These are phyloP conservation scores for Mycena rebaudengoi DNA, from an alignment of 768 basidiomycete species.

Conservation along the genomic window DNA sequence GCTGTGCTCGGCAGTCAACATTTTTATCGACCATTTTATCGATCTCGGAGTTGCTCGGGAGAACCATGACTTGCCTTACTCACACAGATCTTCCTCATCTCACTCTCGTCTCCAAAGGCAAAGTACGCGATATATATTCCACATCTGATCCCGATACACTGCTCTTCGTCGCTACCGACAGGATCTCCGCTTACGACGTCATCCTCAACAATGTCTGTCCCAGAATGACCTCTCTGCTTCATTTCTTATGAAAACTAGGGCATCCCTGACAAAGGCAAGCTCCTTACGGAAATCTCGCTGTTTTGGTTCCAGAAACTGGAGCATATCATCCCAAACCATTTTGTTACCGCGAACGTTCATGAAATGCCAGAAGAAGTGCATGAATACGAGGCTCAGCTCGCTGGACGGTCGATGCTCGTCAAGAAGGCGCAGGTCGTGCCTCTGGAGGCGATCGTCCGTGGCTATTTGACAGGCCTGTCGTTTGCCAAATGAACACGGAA, in stretches of 20 bases:
- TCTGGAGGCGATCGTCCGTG: slow-evolving; percentile 94
- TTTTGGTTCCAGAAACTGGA: slow-evolving; percentile 94
- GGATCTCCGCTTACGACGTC: slow-evolving; percentile 97
- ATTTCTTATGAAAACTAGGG: slow-evolving; percentile 63
- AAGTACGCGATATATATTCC: slow-evolving; percentile 95
- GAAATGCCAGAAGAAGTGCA: slow-evolving; percentile 86
- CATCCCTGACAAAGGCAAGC: slow-evolving; percentile 91
- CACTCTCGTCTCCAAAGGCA: slow-evolving; percentile 84
- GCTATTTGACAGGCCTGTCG: slow-evolving; percentile 88
- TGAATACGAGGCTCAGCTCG: slow-evolving; percentile 78
- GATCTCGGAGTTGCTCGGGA: too few relatives aligned
- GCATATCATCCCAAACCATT: slow-evolving; percentile 87
- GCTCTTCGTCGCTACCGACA: slow-evolving; percentile 93
- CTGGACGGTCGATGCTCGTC: slow-evolving; percentile 92
- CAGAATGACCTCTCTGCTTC: neutral
- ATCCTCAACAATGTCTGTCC: slow-evolving; percentile 88
- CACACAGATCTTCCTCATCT: slow-evolving; percentile 68
- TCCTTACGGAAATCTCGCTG: slow-evolving; percentile 88
- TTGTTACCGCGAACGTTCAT: slow-evolving; percentile 78
- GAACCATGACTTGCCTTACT: slow-evolving; percentile 6
- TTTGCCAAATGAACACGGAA: neutral
- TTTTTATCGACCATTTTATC: too few relatives aligned
- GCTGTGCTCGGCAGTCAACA: too few relatives aligned
- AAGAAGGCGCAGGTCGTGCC: slow-evolving; percentile 88
- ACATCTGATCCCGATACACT: slow-evolving; percentile 76